Evolutionary conservation across 2,329 filamentous ascomycete genomes (phyloP).

Genomic region (Clonostachys solani): DNA sequence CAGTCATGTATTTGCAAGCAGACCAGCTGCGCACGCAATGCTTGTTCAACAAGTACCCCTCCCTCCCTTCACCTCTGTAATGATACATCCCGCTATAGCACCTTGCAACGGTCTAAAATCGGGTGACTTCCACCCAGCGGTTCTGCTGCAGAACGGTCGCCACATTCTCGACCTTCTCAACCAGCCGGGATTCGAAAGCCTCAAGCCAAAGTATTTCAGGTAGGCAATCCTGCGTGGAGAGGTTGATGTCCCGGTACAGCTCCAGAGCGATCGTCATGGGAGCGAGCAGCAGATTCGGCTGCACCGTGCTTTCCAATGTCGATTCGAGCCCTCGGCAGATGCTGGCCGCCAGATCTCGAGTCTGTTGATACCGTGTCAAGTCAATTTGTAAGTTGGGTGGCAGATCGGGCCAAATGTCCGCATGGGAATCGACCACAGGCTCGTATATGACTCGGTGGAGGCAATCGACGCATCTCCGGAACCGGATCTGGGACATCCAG

Average conservation of each 20-base stretch:
- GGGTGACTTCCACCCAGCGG: conserved; percentile 30
- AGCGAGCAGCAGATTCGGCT: conserved; percentile 39
- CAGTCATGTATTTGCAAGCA: too few species aligned
- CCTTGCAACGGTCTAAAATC: conserved; percentile 4
- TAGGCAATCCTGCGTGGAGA: conserved; percentile 30
- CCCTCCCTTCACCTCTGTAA: too few species aligned
- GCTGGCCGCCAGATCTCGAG: conserved; percentile 37
- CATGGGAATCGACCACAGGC: conserved; percentile 33
- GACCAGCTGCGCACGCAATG: too few species aligned
- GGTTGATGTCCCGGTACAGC: conserved; percentile 34
- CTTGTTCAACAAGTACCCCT: too few species aligned
- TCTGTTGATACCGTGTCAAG: conserved; percentile 34
- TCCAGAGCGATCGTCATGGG: conserved; percentile 36
- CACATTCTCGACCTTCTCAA: conserved; percentile 33
- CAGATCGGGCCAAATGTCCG: conserved; percentile 30
- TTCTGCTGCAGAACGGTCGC: conserved; percentile 28
- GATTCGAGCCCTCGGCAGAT: conserved; percentile 48
- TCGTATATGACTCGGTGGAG: conserved; percentile 40
- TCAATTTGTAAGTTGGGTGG: conserved; percentile 27
- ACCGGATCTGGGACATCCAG: conserved; percentile 45
- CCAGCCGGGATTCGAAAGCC: conserved; percentile 31
- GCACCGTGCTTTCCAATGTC: conserved; percentile 32
- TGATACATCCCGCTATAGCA: too few species aligned
- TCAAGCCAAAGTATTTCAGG: conserved; percentile 45
- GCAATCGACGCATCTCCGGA: conserved; percentile 41